phyloP scores from a whole-genome alignment of 805 yeast genomes.

The Sporopachydermia quercuum region DNA sequence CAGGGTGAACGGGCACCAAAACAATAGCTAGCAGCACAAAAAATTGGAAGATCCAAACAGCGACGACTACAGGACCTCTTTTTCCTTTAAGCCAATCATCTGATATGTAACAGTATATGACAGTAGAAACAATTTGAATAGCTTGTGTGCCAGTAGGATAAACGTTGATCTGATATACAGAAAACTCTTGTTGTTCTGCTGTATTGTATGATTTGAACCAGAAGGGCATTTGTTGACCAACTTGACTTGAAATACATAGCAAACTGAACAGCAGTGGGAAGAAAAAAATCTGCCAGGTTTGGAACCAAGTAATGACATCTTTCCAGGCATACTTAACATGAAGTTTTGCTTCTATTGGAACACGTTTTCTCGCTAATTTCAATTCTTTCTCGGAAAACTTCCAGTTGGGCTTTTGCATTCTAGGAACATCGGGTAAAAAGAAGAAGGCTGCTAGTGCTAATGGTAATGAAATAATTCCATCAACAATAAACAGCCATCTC shows the following conservation, averaged over 20 bases:
- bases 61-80: constrained; percentile 5
- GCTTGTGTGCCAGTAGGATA: constrained; percentile 6
- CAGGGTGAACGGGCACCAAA: constrained; percentile 5
- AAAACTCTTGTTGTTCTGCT: constrained; percentile 3
- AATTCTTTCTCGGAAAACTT: no score
- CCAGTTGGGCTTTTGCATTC: no score
- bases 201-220: constrained; percentile 8
- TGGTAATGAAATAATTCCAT: constrained; percentile 42
- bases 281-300: no score
- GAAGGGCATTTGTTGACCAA: no score
- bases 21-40: constrained; percentile 4
- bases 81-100: constrained; percentile 5
- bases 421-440: no score
- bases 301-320: no score
- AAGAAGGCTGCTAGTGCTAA: no score
- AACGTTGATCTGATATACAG: constrained; percentile 6
- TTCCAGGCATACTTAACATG: no score
- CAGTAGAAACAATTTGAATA: constrained; percentile 6
- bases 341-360: no score
- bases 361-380: no score
- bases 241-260: no score
- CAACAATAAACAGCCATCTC: constrained; percentile 58
- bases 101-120: constrained; percentile 6
- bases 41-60: background rate
- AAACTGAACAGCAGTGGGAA: no score